Conservation (phyloP, 257 asterid species). For the Voacanga thouarsii region DNA sequence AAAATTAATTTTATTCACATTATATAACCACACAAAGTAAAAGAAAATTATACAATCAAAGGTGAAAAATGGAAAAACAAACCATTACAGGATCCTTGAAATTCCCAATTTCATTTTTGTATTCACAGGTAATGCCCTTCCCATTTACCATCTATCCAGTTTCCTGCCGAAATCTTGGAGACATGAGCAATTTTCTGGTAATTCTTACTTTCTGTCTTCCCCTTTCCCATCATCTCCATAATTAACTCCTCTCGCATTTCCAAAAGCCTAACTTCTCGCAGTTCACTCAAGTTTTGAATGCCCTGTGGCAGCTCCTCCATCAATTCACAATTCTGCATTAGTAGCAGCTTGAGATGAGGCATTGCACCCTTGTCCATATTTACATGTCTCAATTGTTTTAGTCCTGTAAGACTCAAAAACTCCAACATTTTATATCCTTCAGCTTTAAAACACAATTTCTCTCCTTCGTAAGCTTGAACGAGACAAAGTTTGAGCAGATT, state of each 20-base stretch:
- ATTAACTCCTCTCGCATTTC: constrained; percentile 14
- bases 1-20: too few species aligned
- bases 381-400: constrained; percentile 10
- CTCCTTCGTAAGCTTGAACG: constrained; percentile 15
- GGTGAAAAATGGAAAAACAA: too few species aligned
- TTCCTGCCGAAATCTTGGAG: not conserved
- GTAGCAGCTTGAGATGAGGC: constrained; percentile 6
- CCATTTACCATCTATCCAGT: not conserved
- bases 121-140: not conserved
- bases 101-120: too few species aligned
- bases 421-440: constrained; percentile 18
- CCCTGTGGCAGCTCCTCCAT: constrained; percentile 14
- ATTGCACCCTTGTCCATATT: constrained; percentile 19
- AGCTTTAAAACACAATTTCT: constrained; percentile 13
- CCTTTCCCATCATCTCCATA: not conserved
- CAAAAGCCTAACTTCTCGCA: not conserved
- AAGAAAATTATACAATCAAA: too few species aligned
- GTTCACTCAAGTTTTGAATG: constrained; percentile 7
- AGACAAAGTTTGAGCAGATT: not conserved
- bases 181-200: not conserved
- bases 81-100: too few species aligned
- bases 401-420: not conserved
- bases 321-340: not conserved
- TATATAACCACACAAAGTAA: too few species aligned
- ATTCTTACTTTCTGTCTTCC: not conserved